Percentiles rank a stretch among this genome's conserved stretches.
These are phyloP conservation scores for Lactarius vividus DNA, from an alignment of 768 basidiomycete species.

Conservation along the genomic window DNA sequence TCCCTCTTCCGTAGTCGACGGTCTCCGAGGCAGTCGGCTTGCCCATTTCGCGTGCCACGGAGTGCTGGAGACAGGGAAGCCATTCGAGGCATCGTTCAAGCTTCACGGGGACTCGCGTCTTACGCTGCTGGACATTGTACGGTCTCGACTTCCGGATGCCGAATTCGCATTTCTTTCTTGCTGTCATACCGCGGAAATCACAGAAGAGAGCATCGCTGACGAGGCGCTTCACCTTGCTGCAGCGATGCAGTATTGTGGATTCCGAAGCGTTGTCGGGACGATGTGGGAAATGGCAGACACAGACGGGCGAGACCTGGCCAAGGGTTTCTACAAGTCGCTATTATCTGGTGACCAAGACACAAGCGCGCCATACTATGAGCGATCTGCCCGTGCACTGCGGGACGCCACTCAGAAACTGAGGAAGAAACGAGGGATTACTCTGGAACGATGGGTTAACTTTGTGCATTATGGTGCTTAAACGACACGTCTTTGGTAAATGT, in stretches of 20 bases:
- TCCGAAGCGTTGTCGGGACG: constrained; percentile 18
- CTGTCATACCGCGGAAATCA: constrained; percentile 9
- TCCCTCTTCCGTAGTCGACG: neutral
- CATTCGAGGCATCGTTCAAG: constrained; percentile 4
- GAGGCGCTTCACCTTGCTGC: constrained; percentile 22
- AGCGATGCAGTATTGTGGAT: constrained; percentile 21
- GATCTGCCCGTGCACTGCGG: neutral
- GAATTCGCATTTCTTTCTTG: constrained; percentile 18
- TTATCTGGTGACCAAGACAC: neutral
- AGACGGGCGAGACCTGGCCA: constrained; percentile 14
- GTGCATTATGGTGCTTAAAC: constrained; percentile 16
- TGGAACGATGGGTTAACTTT: constrained; percentile 15
- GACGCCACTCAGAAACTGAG: constrained; percentile 1
- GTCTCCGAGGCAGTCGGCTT: neutral
- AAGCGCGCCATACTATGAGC: neutral
- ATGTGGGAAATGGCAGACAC: constrained; percentile 22
- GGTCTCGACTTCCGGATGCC: constrained; percentile 8
- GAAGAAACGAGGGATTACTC: neutral
- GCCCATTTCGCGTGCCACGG: constrained; percentile 18
- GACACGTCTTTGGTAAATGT: neutral
- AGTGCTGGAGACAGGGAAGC: neutral
- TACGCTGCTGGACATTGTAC: constrained; percentile 7
- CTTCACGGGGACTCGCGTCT: neutral
- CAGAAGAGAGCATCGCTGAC: neutral
- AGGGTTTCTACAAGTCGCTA: constrained; percentile 9